Conservation (phyloP, 179 eudicot genomes). For the Spergularia azorica region DNA sequence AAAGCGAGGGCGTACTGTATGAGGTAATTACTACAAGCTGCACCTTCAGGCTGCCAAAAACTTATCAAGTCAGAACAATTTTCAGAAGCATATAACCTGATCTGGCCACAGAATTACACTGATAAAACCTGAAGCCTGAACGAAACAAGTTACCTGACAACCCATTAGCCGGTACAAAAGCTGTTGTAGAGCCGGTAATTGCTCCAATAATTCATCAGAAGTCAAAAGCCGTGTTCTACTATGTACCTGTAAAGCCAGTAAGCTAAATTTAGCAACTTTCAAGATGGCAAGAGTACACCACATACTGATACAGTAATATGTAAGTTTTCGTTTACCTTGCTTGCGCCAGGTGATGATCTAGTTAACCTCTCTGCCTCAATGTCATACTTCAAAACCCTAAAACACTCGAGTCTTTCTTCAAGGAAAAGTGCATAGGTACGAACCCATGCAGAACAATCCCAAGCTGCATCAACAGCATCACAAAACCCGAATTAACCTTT, state of each 20-base stretch:
- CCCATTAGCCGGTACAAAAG: constrained; percentile 69
- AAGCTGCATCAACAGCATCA: constrained; percentile 50
- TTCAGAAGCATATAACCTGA: neutral
- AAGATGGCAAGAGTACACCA: neutral
- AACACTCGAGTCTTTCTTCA: constrained; percentile 89
- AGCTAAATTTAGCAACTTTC: constrained; percentile 7
- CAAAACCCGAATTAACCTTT: neutral
- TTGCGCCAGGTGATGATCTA: constrained; percentile 62
- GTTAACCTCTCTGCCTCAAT: constrained; percentile 73
- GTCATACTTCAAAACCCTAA: constrained; percentile 65
- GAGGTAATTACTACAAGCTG: constrained; percentile 67
- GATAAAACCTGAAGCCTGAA: neutral
- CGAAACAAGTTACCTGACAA: constrained; percentile 55
- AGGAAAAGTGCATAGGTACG: constrained; percentile 81
- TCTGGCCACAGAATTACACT: neutral
- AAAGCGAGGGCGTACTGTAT: constrained; percentile 92
- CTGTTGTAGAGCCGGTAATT: constrained; percentile 89
- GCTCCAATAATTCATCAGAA: constrained; percentile 69
- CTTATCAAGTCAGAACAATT: constrained; percentile 18
- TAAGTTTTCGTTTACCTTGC: constrained; percentile 50
- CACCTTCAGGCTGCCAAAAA: constrained; percentile 90
- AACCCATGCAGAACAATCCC: constrained; percentile 98
- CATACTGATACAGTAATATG: no score
- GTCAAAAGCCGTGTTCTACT: constrained; percentile 64
- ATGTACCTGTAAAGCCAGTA: constrained; percentile 44